Evolutionary conservation across 345 rosid species (phyloP).

Genomic region (Microcos paniculata): DNA sequence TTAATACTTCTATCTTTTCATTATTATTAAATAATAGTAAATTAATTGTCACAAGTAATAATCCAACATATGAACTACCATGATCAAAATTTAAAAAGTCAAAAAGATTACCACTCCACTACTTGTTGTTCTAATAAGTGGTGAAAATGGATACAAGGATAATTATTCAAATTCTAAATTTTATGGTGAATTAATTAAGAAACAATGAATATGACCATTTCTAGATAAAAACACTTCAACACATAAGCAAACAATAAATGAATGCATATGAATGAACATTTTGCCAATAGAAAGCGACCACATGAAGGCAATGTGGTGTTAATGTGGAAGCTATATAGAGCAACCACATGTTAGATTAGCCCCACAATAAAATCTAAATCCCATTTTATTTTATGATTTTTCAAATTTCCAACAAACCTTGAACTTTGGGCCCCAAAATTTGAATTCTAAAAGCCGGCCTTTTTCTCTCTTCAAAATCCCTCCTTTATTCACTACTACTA

Average conservation of each 20-base stretch:
- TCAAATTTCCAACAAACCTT: constrained; percentile 4
- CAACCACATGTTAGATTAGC: neutral
- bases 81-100: no score
- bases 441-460: constrained; percentile 29
- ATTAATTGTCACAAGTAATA: no score
- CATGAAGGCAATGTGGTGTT: neutral
- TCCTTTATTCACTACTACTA: neutral
- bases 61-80: no score
- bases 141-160: no score
- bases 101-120: no score
- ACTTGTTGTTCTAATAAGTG: no score
- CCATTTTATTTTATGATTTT: neutral
- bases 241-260: neutral
- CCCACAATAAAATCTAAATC: neutral
- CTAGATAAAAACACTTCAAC: no score
- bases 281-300: neutral
- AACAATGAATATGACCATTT: no score
- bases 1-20: no score
- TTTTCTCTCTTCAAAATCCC: constrained; percentile 1
- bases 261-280: neutral
- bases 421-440: constrained; percentile 38
- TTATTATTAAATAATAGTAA: no score
- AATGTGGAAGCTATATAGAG: neutral
- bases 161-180: no score
- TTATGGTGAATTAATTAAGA: no score